Evolutionary conservation across 129 eudicot genomes (phyloP).

Genomic region (Glebionis coronaria): DNA sequence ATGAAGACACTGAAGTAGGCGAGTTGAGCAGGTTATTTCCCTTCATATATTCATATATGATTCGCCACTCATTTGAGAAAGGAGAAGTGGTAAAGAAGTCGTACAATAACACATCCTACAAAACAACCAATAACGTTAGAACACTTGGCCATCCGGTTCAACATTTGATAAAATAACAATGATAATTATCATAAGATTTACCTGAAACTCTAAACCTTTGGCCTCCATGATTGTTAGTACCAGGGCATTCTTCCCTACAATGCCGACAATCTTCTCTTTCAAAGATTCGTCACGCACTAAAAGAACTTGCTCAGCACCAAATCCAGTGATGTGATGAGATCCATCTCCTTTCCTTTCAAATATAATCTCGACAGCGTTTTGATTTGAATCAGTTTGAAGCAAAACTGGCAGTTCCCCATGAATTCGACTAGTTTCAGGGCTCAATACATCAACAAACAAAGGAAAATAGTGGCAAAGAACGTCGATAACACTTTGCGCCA

Average conservation of each 20-base stretch:
- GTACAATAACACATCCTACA: slow-evolving; percentile 72
- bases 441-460: slow-evolving; percentile 48
- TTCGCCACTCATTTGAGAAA: slow-evolving; percentile 58
- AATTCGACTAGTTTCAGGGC: slow-evolving; percentile 63
- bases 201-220: slow-evolving; percentile 86
- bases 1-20: slow-evolving; percentile 15
- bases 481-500: slow-evolving; percentile 70
- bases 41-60: slow-evolving; percentile 58
- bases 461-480: slow-evolving; percentile 63
- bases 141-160: background rate
- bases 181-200: too few species aligned
- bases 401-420: slow-evolving; percentile 59
- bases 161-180: background rate
- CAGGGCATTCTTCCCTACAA: slow-evolving; percentile 57
- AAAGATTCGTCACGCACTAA: slow-evolving; percentile 60
- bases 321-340: slow-evolving; percentile 36
- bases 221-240: slow-evolving; percentile 73
- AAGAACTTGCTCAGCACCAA: slow-evolving; percentile 81
- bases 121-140: slow-evolving; percentile 16
- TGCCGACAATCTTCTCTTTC: slow-evolving; percentile 37
- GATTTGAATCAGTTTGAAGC: slow-evolving; percentile 48
- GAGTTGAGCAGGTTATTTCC: slow-evolving; percentile 30
- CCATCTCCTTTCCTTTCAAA: slow-evolving; percentile 41
- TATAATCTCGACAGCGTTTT: slow-evolving; percentile 45
- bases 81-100: slow-evolving; percentile 75